Base-by-base conservation (phyloP, 768 basidiomycete genomes). In the Auricularia heimuer region DNA sequence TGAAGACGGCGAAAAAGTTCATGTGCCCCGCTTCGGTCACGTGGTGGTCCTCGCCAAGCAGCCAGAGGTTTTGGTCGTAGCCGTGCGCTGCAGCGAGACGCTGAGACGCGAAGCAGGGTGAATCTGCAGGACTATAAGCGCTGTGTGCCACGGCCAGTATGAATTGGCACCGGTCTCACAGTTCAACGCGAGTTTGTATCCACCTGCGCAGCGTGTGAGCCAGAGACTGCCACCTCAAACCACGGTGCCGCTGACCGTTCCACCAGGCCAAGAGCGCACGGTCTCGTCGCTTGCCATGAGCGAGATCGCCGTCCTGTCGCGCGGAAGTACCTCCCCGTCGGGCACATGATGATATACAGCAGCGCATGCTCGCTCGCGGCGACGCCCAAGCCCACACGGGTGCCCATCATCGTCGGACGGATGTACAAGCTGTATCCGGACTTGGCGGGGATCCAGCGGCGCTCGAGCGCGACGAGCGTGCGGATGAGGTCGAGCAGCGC, bases 351-450 rank as follows among this genome's bases (percentile, higher is more conserved):
- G 66, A 97, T 87, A 75, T 92, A 98, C 44, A 98, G 83, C 45
- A 90, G 78, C 0, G 94, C 92, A 66, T 90, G 85, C 65, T 82
- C 85, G 0, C 91, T 91, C 2, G 93, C 87, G 37, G 80, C 79
- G 3, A 95, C 88, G 45, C 88, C 84, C 58, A 68, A 34, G 24
- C 54, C 35, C 54, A 64, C 54, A 33, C 79, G 75, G 1, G 80
- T 80, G 24, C 77, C 80, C 65, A 82, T 88, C 71, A 91, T 75
- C 4, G 87, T 93, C 29, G 92, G 89, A 58, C 94, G 87, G 68
- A 97, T 83, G 78, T 96, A 98, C 42, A 98, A 78, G 65, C 88
- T 91, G 74, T 91, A 85, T 14, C 89, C 93, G 1, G 83, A 79
- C 12, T 78, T 74, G 1, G 78, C 75, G 3, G 94, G 94, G 37